Evolutionary conservation across 2,329 filamentous ascomycete genomes (phyloP).

Genomic region (Trichoderma citrinoviride): DNA sequence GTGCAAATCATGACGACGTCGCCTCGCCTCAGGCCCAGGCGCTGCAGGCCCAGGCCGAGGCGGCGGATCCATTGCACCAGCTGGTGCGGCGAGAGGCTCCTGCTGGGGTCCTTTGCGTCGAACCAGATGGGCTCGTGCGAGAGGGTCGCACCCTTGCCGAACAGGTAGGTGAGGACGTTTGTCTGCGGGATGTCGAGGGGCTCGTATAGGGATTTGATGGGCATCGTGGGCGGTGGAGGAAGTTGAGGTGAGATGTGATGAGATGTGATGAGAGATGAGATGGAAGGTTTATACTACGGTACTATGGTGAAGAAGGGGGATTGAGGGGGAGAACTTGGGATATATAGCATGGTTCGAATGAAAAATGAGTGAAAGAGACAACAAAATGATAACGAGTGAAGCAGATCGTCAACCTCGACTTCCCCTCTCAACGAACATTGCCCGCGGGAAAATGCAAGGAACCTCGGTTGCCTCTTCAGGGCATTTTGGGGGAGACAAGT

Average conservation of each 20-base stretch:
- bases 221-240: slow-evolving; percentile 34
- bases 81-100: slow-evolving; percentile 47
- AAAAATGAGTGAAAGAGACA: too few species aligned
- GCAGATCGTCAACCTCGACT: too few species aligned
- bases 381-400: too few species aligned
- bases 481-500: too few species aligned
- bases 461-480: too few species aligned
- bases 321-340: too few species aligned
- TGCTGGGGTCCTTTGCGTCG: slow-evolving; percentile 45
- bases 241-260: neutral
- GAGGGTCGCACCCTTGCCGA: slow-evolving; percentile 31
- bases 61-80: slow-evolving; percentile 51
- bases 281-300: too few species aligned
- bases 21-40: slow-evolving; percentile 43
- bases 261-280: too few species aligned
- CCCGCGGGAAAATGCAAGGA: too few species aligned
- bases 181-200: slow-evolving; percentile 44
- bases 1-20: slow-evolving; percentile 55
- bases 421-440: too few species aligned
- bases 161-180: slow-evolving; percentile 42
- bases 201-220: slow-evolving; percentile 44
- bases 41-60: slow-evolving; percentile 48
- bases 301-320: too few species aligned
- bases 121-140: slow-evolving; percentile 53
- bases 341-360: too few species aligned